Conservation (phyloP, 371 early-diverging fungal genomes). For the Mucor circinelloides region DNA sequence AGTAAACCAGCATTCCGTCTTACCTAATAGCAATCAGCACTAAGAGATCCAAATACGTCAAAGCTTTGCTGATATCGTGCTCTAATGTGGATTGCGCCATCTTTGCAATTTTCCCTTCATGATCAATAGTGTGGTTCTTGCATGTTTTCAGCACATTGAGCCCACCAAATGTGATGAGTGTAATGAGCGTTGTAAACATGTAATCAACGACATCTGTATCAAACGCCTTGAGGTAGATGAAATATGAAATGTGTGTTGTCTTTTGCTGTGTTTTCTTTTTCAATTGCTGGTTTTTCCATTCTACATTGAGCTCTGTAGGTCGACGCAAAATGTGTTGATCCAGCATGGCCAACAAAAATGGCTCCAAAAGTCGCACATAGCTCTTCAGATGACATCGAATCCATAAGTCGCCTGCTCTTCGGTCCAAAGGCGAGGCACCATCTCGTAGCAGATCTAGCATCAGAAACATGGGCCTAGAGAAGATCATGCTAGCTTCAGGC, state of each 20-base stretch:
- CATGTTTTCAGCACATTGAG: conserved; percentile 59
- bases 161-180: conserved; percentile 61
- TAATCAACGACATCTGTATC: conserved; percentile 72
- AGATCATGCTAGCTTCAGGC: conserved; percentile 47
- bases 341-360: conserved; percentile 59
- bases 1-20: too few species aligned
- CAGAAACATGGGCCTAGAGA: conserved; percentile 74
- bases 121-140: conserved; percentile 33
- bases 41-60: conserved; percentile 20
- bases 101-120: conserved; percentile 19
- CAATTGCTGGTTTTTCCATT: conserved; percentile 44
- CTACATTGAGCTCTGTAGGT: conserved; percentile 38
- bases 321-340: conserved; percentile 55
- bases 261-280: conserved; percentile 16
- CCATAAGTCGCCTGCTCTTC: conserved; percentile 75
- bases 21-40: conserved; percentile 21
- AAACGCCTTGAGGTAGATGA: conserved; percentile 62
- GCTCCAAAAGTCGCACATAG: conserved; percentile 66
- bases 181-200: conserved; percentile 59
- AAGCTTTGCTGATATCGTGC: background rate
- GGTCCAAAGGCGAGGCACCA: conserved; percentile 56
- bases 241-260: conserved; percentile 33
- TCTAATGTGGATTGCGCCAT: conserved; percentile 26
- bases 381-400: conserved; percentile 66
- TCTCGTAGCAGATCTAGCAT: conserved; percentile 69